Conservation (phyloP, 2,329 filamentous ascomycete species). For the Cladobotryum protrusum region DNA sequence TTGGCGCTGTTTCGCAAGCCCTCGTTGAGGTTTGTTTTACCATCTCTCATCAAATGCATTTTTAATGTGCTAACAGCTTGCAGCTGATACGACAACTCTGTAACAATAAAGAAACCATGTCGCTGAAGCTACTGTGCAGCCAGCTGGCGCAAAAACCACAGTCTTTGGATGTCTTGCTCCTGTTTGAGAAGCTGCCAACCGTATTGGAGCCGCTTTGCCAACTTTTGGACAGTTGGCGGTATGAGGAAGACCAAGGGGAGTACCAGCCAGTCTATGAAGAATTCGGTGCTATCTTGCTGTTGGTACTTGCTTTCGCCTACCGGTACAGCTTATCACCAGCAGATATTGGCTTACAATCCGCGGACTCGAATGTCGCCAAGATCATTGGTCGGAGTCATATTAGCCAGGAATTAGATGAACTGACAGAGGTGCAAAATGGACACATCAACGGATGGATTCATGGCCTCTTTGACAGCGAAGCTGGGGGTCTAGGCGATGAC, state of each 20-base stretch:
- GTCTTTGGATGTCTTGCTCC: constrained; percentile 66
- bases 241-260: constrained; percentile 77
- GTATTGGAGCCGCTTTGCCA: constrained; percentile 69
- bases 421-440: constrained; percentile 57
- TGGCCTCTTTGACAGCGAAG: constrained; percentile 69
- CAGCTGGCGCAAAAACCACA: constrained; percentile 67
- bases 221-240: constrained; percentile 70
- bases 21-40: constrained; percentile 55
- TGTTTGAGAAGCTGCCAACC: constrained; percentile 65
- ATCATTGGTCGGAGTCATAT: constrained; percentile 56
- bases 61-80: neutral
- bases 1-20: constrained; percentile 75
- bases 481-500: constrained; percentile 69
- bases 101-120: constrained; percentile 68
- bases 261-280: constrained; percentile 84
- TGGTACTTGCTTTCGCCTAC: constrained; percentile 68
- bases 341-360: constrained; percentile 55
- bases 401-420: constrained; percentile 50
- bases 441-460: constrained; percentile 71
- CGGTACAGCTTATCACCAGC: constrained; percentile 61
- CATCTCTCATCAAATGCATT: neutral
- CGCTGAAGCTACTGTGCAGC: constrained; percentile 68
- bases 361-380: constrained; percentile 63
- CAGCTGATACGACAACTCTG: constrained; percentile 65
- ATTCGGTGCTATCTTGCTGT: constrained; percentile 68